Base-by-base conservation (phyloP, 768 basidiomycete species). In the Phallus indusiatus region DNA sequence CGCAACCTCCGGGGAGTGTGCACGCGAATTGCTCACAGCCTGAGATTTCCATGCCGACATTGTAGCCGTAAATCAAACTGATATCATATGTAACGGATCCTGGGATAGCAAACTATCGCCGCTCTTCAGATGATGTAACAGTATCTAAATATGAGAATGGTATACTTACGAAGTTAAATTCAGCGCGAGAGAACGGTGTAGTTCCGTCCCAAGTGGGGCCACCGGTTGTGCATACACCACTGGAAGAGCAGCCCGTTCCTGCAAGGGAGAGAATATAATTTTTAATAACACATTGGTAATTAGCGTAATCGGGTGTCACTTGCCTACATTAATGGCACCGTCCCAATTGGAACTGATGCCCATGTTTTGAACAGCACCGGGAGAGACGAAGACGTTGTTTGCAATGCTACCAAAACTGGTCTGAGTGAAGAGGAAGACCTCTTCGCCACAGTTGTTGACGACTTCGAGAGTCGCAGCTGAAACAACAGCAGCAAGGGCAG, bases 391-490 rank as follows among this genome's bases (percentile, higher is more conserved):
- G 42, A 72, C 62, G 34, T 72, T 55, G 64, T 69, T 73, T 1
- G 28, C 7, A 50, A 71, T 64, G 33, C 21, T 47, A 34, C 70
- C 70, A 14, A 36, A 70, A 55, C 70, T 71, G 20, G 42, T 72
- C 60, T 67, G 65, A 0, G 70, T 73, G 22, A 49, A 67, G 37
- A 73, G 62, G 47, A 73, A 62, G 48, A 73, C 70, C 1, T 64
- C 37, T 24, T 71, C 60, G 21, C 36, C 6, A 36, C 70, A 71
- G 8, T 62, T 55, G 56, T 70, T 70, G 55, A 53, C 53, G 36
- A 70, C 69, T 16, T n/a, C 69, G 49, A 71, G 50, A 21, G 70
- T 73, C 59, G 64, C 65, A 50, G 70, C 72, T 53, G 60, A 63
- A 35, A 62, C 64, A 24, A 64, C 53, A 4, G 61, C 21, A n/a